phyloP scores from a whole-genome alignment of 495 filamentous ascomycete genomes.

The Apodospora peruviana region DNA sequence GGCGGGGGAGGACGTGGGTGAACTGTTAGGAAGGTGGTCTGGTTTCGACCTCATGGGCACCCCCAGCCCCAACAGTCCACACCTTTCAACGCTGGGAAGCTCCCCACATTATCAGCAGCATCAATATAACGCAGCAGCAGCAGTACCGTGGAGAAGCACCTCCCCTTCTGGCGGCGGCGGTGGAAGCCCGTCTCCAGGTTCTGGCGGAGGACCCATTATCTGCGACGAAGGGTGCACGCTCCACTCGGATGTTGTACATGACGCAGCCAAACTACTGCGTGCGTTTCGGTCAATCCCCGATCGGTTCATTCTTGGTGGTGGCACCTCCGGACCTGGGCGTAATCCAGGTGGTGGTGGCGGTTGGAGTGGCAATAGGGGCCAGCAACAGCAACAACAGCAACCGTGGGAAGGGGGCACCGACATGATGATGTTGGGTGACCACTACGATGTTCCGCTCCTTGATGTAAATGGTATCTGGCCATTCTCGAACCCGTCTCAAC shows the following conservation, averaged over 20 bases:
- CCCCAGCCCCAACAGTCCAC: too few species aligned
- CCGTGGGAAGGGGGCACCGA: not conserved
- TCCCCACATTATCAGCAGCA: not conserved
- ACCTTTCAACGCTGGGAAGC: not conserved
- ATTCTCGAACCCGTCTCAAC: not conserved
- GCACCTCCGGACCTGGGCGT: not conserved
- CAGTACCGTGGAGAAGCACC: not conserved
- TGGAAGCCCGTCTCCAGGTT: constrained; percentile 5
- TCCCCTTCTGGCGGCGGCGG: constrained; percentile 19
- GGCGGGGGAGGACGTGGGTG: constrained; percentile 9
- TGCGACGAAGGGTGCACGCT: constrained; percentile 23
- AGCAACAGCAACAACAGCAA: not conserved
- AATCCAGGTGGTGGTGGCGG: not conserved
- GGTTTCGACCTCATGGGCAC: constrained; percentile 7
- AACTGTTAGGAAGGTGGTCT: constrained; percentile 12
- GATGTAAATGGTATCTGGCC: not conserved
- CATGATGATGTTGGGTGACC: not conserved
- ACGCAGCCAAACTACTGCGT: constrained; percentile 18
- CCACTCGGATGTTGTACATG: constrained; percentile 25
- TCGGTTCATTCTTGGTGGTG: not conserved
- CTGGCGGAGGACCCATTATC: not conserved
- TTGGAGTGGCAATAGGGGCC: constrained; percentile 8
- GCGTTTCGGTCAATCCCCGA: constrained; percentile 13
- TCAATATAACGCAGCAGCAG: not conserved
- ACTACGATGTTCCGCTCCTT: not conserved